Conservation (phyloP, 352 stramenopile species). For the Globisporangium perplexum region DNA sequence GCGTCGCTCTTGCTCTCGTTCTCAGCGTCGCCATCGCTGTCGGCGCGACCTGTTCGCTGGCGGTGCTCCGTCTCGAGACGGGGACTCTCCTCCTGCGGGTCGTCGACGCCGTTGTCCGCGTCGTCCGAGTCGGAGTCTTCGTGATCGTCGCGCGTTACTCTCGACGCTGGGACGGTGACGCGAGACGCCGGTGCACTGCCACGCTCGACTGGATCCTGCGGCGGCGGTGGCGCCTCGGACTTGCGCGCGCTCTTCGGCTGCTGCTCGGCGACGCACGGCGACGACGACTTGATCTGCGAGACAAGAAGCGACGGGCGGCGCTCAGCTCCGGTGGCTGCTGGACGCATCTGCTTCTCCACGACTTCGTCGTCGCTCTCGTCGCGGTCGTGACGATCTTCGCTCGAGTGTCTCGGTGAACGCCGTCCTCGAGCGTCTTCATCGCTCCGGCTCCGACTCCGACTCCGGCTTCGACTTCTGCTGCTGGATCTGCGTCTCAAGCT, state of each 20-base stretch:
- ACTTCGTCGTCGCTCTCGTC: slow-evolving; percentile 5
- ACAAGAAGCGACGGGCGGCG: slow-evolving; percentile 34
- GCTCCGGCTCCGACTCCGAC: background rate
- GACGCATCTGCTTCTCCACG: background rate
- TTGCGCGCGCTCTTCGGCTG: too few species aligned
- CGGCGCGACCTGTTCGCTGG: slow-evolving; percentile 1
- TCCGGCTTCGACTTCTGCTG: background rate
- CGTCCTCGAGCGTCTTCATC: background rate
- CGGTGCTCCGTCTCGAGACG: slow-evolving; percentile 15
- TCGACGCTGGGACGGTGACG: slow-evolving; percentile 3
- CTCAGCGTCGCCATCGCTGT: slow-evolving; percentile 13
- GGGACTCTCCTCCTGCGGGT: slow-evolving; percentile 35
- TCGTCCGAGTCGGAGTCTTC: slow-evolving; percentile 22
- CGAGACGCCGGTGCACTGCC: slow-evolving; percentile 7
- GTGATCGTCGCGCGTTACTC: background rate
- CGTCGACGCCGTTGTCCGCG: slow-evolving; percentile 1
- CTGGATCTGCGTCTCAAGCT: background rate
- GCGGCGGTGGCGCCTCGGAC: too few species aligned
- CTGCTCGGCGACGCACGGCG: slow-evolving; percentile 15
- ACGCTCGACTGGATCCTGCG: background rate
- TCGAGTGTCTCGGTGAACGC: background rate
- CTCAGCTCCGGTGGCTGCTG: slow-evolving; percentile 4
- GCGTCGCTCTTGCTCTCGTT: slow-evolving; percentile 4
- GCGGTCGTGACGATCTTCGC: background rate
- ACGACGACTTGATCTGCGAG: slow-evolving; percentile 53